Percentiles rank a stretch among this genome's conserved stretches.
Conservation (phyloP, 1,284 basidiomycete species). For the Boletellus deceptivus region DNA sequence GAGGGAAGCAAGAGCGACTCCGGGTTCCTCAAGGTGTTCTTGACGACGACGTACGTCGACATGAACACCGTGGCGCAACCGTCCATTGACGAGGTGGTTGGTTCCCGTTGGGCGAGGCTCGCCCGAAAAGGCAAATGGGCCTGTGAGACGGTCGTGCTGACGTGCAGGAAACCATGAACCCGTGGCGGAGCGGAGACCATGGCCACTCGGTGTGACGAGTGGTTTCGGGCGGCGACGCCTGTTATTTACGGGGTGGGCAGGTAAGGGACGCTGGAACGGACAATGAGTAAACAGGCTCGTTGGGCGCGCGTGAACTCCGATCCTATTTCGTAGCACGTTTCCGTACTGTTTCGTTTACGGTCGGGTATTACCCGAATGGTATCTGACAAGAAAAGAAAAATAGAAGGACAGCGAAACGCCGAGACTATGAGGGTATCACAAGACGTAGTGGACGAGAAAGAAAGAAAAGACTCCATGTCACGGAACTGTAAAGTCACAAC, state of each 20-base stretch:
- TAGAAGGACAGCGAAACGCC: not conserved
- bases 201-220: no score
- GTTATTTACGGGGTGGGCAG: no score
- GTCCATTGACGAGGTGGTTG: conserved; percentile 6
- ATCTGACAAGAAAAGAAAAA: not conserved
- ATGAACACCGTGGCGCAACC: conserved; percentile 15
- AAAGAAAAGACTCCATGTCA: no score
- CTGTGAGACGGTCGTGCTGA: conserved; percentile 25
- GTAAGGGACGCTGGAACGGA: no score
- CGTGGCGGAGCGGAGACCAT: no score
- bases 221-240: no score
- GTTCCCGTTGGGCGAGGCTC: not conserved
- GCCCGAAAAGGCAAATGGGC: conserved; percentile 13
- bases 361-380: no score
- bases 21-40: conserved; percentile 23
- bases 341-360: no score
- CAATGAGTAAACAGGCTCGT: no score
- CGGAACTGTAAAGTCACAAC: not conserved
- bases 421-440: not conserved
- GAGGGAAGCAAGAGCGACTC: conserved; percentile 9
- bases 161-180: conserved; percentile 11
- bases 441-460: not conserved
- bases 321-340: no score
- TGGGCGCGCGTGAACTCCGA: no score
- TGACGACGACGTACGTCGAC: conserved; percentile 21